These are phyloP conservation scores for Cenchrus fungigraminus DNA, from an alignment of 176 grass and related monocot genomes.

Conservation along the genomic window DNA sequence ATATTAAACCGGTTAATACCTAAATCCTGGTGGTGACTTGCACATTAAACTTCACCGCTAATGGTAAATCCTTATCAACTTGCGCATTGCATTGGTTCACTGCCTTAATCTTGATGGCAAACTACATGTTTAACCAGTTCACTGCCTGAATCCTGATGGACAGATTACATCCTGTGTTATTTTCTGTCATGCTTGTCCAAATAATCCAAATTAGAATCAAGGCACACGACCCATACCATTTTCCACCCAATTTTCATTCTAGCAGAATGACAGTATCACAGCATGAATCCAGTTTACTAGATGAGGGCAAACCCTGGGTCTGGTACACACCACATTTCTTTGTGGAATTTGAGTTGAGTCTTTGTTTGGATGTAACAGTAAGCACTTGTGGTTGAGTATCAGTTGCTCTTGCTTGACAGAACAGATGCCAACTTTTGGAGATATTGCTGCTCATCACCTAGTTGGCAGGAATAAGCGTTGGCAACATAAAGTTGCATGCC, in stretches of 20 bases:
- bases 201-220: conserved; percentile 22
- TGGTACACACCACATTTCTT: not conserved
- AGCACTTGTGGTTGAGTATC: not conserved
- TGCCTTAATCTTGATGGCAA: not conserved
- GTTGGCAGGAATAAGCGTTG: not conserved
- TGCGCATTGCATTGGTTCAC: not conserved
- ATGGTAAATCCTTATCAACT: not conserved
- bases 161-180: not conserved
- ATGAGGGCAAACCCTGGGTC: conserved; percentile 13
- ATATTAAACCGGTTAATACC: not conserved
- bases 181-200: not conserved
- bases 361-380: not conserved
- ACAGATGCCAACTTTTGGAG: not conserved
- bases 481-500: not conserved
- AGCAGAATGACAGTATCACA: not conserved
- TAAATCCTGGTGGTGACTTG: not conserved
- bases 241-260: not conserved
- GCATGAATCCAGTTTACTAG: not conserved
- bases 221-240: not conserved
- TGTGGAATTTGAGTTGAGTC: not conserved
- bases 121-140: not conserved
- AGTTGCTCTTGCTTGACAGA: conserved; percentile 23
- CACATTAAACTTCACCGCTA: not conserved
- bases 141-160: not conserved
- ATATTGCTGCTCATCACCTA: not conserved